Evolutionary conservation across 257 asterid genomes (phyloP), one percentile per base, ranked within the genome.

Genomic region (Solanum megistacrolobum): DNA sequence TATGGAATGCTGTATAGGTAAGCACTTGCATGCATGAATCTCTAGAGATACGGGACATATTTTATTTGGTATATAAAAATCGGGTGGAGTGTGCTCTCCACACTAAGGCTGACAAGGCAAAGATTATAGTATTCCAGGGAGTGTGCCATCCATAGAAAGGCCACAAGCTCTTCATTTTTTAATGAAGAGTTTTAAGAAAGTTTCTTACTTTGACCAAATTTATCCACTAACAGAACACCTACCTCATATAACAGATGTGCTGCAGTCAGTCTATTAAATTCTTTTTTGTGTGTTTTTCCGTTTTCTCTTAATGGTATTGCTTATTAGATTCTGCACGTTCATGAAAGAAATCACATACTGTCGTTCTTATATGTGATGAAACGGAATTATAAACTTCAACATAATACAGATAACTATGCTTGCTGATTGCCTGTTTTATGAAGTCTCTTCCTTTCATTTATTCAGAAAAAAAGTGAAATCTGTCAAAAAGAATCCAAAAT

Each of bases 81-180:
- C 3, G 41, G 90, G 89, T 87, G 93, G 93, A 94, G 94, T 91
- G 95, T 93, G 95, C 84, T 55, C 82, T 86, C 92, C 98, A 92
- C 92, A 88, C 86, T 65, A 52, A 55, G 60, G 86, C 86, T 86
- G 86, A 43, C 39, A 82, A 58, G 62, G 35, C 52, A 32, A 69
- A 20, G 27, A 88, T 78, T 93, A 90, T 39, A 73, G 75, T 85
- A 93, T 88, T 66, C 3, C 27, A 78, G 87, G 87, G 81, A 93
- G 94, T 90, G 96, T 92, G 96, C 88, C 74, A 87, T 85, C 81
- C 83, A 83, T 11, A n/a, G 29, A 29, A 83, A 39, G 52, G 9
- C 83, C 74, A 85, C 85, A 81, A 78, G 69, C 39, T 58, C 62
- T 35, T 71, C 48, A 20, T 27, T 83, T 75, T 21, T 29, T 18